Evolutionary conservation across 169 alveolate genomes (phyloP).

Genomic region (Plasmodium blacklocki): DNA sequence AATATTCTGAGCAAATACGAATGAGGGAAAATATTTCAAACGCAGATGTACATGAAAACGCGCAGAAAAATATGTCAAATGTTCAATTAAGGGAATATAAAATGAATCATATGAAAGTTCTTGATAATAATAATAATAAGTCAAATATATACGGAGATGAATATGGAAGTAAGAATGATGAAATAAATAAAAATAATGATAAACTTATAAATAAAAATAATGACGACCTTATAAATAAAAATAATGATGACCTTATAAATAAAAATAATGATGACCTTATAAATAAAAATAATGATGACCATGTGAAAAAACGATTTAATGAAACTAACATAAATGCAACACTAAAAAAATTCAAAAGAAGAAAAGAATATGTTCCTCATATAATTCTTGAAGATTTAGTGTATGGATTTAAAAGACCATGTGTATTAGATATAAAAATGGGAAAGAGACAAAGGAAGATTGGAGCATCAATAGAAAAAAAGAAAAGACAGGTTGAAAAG

Average conservation of each 20-base stretch:
- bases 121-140: too few relatives aligned
- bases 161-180: constrained; percentile 1
- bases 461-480: constrained; percentile 81
- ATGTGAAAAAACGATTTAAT: neutral
- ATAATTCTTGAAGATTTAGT: constrained; percentile 82
- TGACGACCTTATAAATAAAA: neutral
- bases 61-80: too few relatives aligned
- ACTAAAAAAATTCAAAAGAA: constrained; percentile 8
- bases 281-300: neutral
- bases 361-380: constrained; percentile 72
- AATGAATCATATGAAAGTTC: too few relatives aligned
- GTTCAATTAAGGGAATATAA: too few relatives aligned
- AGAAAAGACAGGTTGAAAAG: constrained; percentile 80
- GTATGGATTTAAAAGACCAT: constrained; percentile 79
- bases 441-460: constrained; percentile 81
- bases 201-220: neutral
- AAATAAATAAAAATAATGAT: neutral
- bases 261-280: neutral
- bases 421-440: constrained; percentile 84
- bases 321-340: neutral
- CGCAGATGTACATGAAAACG: too few relatives aligned
- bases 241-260: neutral
- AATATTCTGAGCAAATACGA: too few relatives aligned
- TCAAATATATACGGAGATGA: too few relatives aligned
- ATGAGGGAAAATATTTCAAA: too few relatives aligned